Evolutionary conservation across 2,329 filamentous ascomycete genomes (phyloP).

Genomic region (Colletotrichum cereale): DNA sequence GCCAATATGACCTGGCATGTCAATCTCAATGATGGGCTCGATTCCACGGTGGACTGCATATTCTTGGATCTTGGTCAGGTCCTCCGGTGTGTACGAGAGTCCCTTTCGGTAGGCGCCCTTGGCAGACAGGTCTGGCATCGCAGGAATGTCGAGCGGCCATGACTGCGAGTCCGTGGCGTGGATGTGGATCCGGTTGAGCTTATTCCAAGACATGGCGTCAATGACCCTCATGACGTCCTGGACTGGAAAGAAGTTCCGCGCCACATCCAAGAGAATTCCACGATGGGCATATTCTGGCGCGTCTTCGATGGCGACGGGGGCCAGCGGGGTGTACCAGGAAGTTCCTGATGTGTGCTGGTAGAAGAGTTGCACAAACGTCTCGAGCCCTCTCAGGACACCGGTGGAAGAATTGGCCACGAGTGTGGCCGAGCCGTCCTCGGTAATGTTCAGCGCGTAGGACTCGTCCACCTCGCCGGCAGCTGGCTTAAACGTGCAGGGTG

Average conservation of each 20-base stretch:
- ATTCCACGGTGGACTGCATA: conserved; percentile 79
- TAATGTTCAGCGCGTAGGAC: conserved; percentile 77
- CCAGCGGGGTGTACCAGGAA: conserved; percentile 75
- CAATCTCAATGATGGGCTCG: conserved; percentile 80
- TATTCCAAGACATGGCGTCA: conserved; percentile 81
- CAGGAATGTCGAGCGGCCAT: conserved; percentile 85
- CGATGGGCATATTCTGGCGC: conserved; percentile 81
- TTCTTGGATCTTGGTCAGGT: conserved; percentile 75
- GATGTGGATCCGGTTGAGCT: conserved; percentile 85
- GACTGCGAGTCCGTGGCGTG: conserved; percentile 88
- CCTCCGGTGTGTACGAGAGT: conserved; percentile 74
- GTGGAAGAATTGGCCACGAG: conserved; percentile 75
- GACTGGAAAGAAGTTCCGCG: conserved; percentile 78
- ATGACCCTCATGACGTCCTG: conserved; percentile 79
- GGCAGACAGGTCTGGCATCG: conserved; percentile 76
- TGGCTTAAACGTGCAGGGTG: conserved; percentile 69
- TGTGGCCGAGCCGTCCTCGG: conserved; percentile 67
- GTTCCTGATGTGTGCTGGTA: conserved; percentile 73
- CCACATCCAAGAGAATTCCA: conserved; percentile 83
- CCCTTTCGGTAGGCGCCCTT: conserved; percentile 80
- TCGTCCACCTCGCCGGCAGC: conserved; percentile 77
- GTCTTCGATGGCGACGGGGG: conserved; percentile 80
- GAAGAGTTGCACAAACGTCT: conserved; percentile 85
- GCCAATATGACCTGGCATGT: conserved; percentile 84
- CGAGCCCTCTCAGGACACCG: conserved; percentile 79